Evolutionary conservation across 108 stramenopile species (phyloP), one percentile per base, ranked within the genome.

Genomic region (Discostella stelligeroides): DNA sequence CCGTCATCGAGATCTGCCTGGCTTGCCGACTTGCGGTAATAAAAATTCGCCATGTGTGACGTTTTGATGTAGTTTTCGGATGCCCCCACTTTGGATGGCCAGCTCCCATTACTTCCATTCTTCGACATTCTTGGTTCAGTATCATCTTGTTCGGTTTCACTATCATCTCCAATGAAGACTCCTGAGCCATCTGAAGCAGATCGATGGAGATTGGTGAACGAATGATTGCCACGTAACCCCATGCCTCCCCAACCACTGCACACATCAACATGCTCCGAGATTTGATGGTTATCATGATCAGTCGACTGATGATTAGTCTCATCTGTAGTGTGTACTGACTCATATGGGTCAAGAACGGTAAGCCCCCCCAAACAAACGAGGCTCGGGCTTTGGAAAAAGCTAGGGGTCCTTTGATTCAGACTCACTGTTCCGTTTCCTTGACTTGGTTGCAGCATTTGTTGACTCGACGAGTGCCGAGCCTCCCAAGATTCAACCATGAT

Each of bases 1-100:
- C 29, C 67, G 10, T 41, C 50, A 30, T 42, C 29, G 15, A 81
- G 27, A 29, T 81, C 50, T 14, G 68, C 80, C 9, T 76, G 69
- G 34, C 80, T 81, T n/a, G 58, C 56, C 20, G 63, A 60, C 38
- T 86, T 86, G 13, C 91, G 84, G 60, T 96, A 96, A 58, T 96
- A 96, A 70, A 96, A 96, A 64, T 85, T 78, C 10, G 95, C 91
- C 95, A 96, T 96, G 54, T 66, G 79, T n/a, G 92, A 85, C 7
- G 92, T 90, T 76, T 96, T 96, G 74, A 92, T 55, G 49, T 92
- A 92, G 15, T 60, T 62, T 9, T 53, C 75, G 41, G 58, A 38
- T 30, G 47, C 62, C n/a, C 66, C 47, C 25, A 67, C 27, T 68
- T 65, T 27, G 17, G 61, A 66, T 0, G 53, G 48, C 65, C 71